Conservation (phyloP, 1,284 basidiomycete species). For the Ceratobasidium theobromae region DNA sequence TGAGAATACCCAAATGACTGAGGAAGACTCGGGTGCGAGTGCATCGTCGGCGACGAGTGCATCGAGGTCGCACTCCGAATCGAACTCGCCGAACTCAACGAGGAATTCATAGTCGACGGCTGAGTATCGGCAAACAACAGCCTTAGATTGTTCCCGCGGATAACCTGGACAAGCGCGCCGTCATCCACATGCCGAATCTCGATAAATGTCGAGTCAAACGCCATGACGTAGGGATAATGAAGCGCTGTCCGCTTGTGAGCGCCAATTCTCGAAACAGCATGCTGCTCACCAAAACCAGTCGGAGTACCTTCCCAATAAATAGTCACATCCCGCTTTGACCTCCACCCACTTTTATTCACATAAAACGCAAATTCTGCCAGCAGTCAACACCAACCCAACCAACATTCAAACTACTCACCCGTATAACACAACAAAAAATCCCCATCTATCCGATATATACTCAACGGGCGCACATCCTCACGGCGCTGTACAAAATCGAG, state of each 20-base stretch:
- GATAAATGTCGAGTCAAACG: slow-evolving; percentile 95
- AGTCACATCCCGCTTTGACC: slow-evolving; percentile 89
- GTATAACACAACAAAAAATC: slow-evolving; percentile 98
- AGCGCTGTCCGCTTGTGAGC: slow-evolving; percentile 59
- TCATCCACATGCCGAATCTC: slow-evolving; percentile 97
- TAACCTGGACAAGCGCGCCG: slow-evolving; percentile 90
- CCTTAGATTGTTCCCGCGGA: slow-evolving; percentile 86
- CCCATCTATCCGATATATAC: slow-evolving; percentile 95
- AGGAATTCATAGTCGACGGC: slow-evolving; percentile 56
- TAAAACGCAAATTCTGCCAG: slow-evolving; percentile 95
- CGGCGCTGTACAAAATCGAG: slow-evolving; percentile 93
- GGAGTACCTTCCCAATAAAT: slow-evolving; percentile 97
- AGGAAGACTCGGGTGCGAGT: slow-evolving; percentile 42
- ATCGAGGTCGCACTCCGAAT: slow-evolving; percentile 38
- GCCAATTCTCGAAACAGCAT: not conserved
- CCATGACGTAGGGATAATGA: slow-evolving; percentile 95
- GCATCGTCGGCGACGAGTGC: slow-evolving; percentile 42
- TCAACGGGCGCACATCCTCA: slow-evolving; percentile 89
- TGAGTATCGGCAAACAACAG: slow-evolving; percentile 94
- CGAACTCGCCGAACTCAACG: slow-evolving; percentile 46
- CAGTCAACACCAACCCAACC: slow-evolving; percentile 3
- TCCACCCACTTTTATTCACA: slow-evolving; percentile 95
- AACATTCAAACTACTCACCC: slow-evolving; percentile 58
- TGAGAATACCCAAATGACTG: not conserved
- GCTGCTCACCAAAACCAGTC: slow-evolving; percentile 81